Evolutionary conservation across 2,329 filamentous ascomycete species (phyloP).

Genomic region (Microcyclosporella mali): DNA sequence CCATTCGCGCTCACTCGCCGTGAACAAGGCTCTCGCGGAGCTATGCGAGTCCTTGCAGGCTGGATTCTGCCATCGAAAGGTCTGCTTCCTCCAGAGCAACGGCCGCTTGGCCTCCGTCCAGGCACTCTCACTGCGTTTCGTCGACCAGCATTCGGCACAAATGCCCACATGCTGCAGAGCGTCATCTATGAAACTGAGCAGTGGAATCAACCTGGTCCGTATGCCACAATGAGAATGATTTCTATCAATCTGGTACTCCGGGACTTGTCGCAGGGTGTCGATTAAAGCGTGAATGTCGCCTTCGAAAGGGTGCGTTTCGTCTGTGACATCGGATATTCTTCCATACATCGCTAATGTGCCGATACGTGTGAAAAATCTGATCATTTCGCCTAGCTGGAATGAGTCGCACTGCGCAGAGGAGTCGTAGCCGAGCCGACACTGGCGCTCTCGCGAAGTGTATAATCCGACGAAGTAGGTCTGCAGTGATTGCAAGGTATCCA

Average conservation of each 20-base stretch:
- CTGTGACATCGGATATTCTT: constrained; percentile 35
- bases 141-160: constrained; percentile 42
- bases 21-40: constrained; percentile 27
- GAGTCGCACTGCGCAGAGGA: constrained; percentile 66
- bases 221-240: constrained; percentile 69
- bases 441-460: constrained; percentile 60
- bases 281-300: constrained; percentile 59
- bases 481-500: constrained; percentile 64
- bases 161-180: constrained; percentile 39
- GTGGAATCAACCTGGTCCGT: constrained; percentile 57
- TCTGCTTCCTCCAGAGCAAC: constrained; percentile 35
- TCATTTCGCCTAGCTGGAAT: constrained; percentile 71
- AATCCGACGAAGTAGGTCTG: constrained; percentile 61
- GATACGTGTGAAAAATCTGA: constrained; percentile 61
- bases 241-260: constrained; percentile 67
- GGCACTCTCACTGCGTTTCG: constrained; percentile 35
- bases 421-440: constrained; percentile 71
- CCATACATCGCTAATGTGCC: constrained; percentile 53
- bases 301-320: constrained; percentile 46
- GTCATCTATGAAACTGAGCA: constrained; percentile 57
- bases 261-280: constrained; percentile 57
- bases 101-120: constrained; percentile 43
- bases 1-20: constrained; percentile 31
- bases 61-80: constrained; percentile 16
- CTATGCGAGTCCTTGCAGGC: constrained; percentile 25